Base-by-base conservation (phyloP, 2,329 filamentous ascomycete genomes). In the Alternaria dauci region DNA sequence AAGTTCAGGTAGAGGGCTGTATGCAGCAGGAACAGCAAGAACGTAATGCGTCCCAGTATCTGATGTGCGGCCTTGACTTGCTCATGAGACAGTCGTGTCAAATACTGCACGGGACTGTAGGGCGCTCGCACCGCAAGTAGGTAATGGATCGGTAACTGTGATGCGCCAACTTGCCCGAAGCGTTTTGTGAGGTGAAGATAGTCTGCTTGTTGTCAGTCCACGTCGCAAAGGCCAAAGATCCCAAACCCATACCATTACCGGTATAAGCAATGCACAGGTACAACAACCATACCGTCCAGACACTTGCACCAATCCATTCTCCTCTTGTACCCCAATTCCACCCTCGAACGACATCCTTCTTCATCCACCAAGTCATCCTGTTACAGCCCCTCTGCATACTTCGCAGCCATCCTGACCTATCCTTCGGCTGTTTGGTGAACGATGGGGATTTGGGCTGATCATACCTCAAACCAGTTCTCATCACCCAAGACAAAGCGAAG, bases 181-280 rank as follows among this genome's bases (percentile, higher is more conserved):
- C 87, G 83, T 76, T 88, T 89, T 25, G 87, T 89, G 25, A 89
- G 76, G 72, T 89, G 87, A 30, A 89, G 79, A 58, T 89, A 89
- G 73, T 89, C 87, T 88, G 52, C 3, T 3, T 30, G 6, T 28
- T 26, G 36, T 65, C 23, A 60, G 53, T 41, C 26, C 20, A 5
- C 52, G 6, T 12, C 38, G 20, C 18, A n/a, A 23, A 23, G 12
- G 18, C 8, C 25, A 12, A 28, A 28, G 23, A 18, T n/a, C 5
- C 3, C 5, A 16, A n/a, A 2, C 50, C 70, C 83, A 62, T 78
- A 87, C 86, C 86, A 71, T 86, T 80, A 9, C 83, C 84, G 36
- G 85, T 87, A 38, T 82, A 78, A 65, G 80, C 79, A 16, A 85
- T 72, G 30, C 79, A 83, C 26, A 88, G 78, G 36, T 80, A 71